Conservation (phyloP, 352 stramenopile genomes). For the Plasmopara muralis region DNA sequence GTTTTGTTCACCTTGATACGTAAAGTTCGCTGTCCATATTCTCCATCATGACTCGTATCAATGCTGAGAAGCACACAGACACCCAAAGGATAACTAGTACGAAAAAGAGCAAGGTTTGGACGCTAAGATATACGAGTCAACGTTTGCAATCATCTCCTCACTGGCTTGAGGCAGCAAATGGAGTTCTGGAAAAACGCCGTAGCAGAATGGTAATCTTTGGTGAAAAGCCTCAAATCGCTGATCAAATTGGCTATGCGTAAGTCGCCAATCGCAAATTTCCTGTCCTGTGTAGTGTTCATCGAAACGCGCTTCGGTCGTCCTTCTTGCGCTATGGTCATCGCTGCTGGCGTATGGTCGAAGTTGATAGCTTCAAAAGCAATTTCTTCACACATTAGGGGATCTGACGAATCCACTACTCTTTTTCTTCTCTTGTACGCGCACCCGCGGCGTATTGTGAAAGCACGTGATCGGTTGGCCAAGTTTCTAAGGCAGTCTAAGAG, state of each 20-base stretch:
- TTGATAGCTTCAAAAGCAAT: constrained; percentile 47
- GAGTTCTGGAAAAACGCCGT: constrained; percentile 44
- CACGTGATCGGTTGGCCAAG: constrained; percentile 49
- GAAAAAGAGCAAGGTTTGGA: constrained; percentile 76
- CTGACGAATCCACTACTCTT: constrained; percentile 92
- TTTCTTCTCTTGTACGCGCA: constrained; percentile 69
- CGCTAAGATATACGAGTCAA: constrained; percentile 55
- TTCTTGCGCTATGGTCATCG: constrained; percentile 48
- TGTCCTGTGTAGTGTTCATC: constrained; percentile 63
- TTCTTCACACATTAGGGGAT: constrained; percentile 73
- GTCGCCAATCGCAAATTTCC: constrained; percentile 58
- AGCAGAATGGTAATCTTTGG: constrained; percentile 54
- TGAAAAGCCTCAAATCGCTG: constrained; percentile 55
- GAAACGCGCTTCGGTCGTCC: constrained; percentile 43
- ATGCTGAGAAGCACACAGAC: constrained; percentile 39
- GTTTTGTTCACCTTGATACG: constrained; percentile 66
- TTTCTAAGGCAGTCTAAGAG: constrained; percentile 45
- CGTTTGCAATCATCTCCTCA: constrained; percentile 38
- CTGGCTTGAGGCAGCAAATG: constrained; percentile 35
- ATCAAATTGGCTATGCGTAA: constrained; percentile 50
- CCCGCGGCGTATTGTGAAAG: constrained; percentile 31
- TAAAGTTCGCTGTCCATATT: constrained; percentile 81
- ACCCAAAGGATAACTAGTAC: constrained; percentile 87
- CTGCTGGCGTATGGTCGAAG: constrained; percentile 56
- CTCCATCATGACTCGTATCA: constrained; percentile 55